Percentiles rank a stretch among this genome's conserved stretches.
phyloP scores from a whole-genome alignment of 192 early-diverging fungal species.

The Backusella circina region DNA sequence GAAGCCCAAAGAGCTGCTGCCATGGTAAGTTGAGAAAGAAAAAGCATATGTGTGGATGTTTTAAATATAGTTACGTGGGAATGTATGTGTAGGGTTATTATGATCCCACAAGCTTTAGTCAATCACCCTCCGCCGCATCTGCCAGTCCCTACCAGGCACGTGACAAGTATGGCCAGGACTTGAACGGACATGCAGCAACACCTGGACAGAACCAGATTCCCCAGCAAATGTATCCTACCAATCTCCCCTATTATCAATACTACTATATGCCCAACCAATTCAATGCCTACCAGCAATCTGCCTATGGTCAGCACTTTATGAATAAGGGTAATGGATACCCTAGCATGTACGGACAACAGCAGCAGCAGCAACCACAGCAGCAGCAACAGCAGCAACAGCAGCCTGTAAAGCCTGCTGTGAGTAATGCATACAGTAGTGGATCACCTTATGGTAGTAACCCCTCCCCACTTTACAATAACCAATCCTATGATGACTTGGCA shows the following conservation, averaged over 20 bases:
- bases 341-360: conserved; percentile 58
- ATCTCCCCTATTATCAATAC: conserved; percentile 77
- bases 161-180: conserved; percentile 52
- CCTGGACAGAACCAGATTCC: conserved; percentile 29
- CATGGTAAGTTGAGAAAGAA: conserved; percentile 13
- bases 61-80: background rate
- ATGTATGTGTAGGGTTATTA: conserved; percentile 28
- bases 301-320: conserved; percentile 87
- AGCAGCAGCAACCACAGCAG: conserved; percentile 40
- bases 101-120: conserved; percentile 53
- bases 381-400: conserved; percentile 20
- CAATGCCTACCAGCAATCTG: conserved; percentile 76
- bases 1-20: conserved; percentile 58
- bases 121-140: conserved; percentile 52
- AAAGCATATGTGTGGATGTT: background rate
- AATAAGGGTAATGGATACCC: conserved; percentile 85
- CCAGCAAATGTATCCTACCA: conserved; percentile 53
- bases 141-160: conserved; percentile 48
- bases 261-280: conserved; percentile 84
- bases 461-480: conserved; percentile 27
- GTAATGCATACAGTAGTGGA: background rate
- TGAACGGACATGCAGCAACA: conserved; percentile 31
- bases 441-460: conserved; percentile 38
- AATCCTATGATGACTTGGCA: conserved; percentile 40
- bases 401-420: conserved; percentile 28